A percentile compares a stretch with the other conserved stretches of the same genome.
Evolutionary conservation across 441 rosid species (phyloP).

Genomic region (Gossypium laxum): DNA sequence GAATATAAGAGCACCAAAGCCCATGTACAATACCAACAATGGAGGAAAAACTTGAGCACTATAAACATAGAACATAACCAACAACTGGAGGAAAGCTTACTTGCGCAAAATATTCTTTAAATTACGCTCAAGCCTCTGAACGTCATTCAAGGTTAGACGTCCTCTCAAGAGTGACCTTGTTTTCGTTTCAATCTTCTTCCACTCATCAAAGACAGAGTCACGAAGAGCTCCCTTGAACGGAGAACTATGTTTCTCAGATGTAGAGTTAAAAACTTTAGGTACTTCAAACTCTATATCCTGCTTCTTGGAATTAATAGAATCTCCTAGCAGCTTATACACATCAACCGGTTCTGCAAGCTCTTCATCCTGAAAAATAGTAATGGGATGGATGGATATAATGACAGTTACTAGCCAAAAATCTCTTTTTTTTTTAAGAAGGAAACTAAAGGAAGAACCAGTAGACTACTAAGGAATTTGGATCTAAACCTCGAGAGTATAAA

Average conservation of each 20-base stretch:
- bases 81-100: conserved; percentile 35
- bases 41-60: background rate
- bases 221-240: conserved; percentile 24
- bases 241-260: conserved; percentile 32
- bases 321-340: conserved; percentile 48
- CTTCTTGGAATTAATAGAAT: conserved; percentile 22
- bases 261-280: conserved; percentile 17
- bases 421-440: background rate
- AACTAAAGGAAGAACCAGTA: too few relatives aligned
- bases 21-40: background rate
- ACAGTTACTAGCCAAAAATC: background rate
- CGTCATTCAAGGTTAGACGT: conserved; percentile 34
- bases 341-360: conserved; percentile 41
- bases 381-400: background rate
- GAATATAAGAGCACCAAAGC: conserved; percentile 3
- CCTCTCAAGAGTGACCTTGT: conserved; percentile 29
- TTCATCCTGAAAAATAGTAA: conserved; percentile 35
- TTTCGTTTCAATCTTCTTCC: conserved; percentile 29
- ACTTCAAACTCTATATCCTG: conserved; percentile 23
- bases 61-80: background rate
- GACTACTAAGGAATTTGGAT: too few relatives aligned
- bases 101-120: conserved; percentile 49
- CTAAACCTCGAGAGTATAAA: background rate
- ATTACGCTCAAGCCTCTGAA: conserved; percentile 37
- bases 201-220: conserved; percentile 25